Percentiles rank a stretch among this genome's conserved stretches.
phyloP scores from a whole-genome alignment of 768 basidiomycete genomes.

The Xerocomus potaroensis region DNA sequence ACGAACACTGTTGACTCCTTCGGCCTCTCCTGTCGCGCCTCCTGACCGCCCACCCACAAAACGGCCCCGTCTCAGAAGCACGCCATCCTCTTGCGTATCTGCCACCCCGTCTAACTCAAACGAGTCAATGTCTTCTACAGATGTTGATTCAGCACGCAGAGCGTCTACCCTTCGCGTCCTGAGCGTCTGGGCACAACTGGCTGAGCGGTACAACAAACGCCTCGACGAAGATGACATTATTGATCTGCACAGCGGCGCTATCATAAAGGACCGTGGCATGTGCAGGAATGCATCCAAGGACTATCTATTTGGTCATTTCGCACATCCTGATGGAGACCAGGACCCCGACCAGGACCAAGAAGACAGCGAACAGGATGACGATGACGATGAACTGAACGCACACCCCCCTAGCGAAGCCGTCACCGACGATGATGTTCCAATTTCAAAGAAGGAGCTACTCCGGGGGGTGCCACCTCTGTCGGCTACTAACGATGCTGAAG shows the following conservation, averaged over 20 bases:
- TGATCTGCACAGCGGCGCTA: slow-evolving; percentile 54
- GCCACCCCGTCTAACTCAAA: slow-evolving; percentile 29
- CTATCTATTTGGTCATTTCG: slow-evolving; percentile 51
- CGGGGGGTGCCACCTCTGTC: slow-evolving; percentile 43
- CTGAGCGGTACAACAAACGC: slow-evolving; percentile 58
- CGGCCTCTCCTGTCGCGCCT: slow-evolving; percentile 25
- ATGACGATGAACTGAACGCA: slow-evolving; percentile 55
- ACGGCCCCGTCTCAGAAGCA: slow-evolving; percentile 44
- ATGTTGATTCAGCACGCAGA: slow-evolving; percentile 52
- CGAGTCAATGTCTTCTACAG: slow-evolving; percentile 28
- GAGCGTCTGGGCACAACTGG: slow-evolving; percentile 64
- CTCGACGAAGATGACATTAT: slow-evolving; percentile 80
- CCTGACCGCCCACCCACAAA: slow-evolving; percentile 43
- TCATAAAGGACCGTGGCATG: slow-evolving; percentile 70
- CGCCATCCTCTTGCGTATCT: slow-evolving; percentile 42
- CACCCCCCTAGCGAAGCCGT: slow-evolving; percentile 34
- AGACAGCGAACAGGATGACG: slow-evolving; percentile 47
- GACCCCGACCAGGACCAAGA: slow-evolving; percentile 40
- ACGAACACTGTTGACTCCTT: slow-evolving; percentile 22
- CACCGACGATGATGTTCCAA: slow-evolving; percentile 26
- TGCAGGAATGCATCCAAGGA: slow-evolving; percentile 40
- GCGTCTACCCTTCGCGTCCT: slow-evolving; percentile 51
- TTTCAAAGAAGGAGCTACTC: slow-evolving; percentile 30
- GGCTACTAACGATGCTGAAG: slow-evolving; percentile 51
- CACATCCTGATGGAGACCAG: slow-evolving; percentile 36